These are phyloP conservation scores for Chlorociboria aeruginascens DNA, from an alignment of 495 filamentous ascomycete genomes.

Conservation along the genomic window DNA sequence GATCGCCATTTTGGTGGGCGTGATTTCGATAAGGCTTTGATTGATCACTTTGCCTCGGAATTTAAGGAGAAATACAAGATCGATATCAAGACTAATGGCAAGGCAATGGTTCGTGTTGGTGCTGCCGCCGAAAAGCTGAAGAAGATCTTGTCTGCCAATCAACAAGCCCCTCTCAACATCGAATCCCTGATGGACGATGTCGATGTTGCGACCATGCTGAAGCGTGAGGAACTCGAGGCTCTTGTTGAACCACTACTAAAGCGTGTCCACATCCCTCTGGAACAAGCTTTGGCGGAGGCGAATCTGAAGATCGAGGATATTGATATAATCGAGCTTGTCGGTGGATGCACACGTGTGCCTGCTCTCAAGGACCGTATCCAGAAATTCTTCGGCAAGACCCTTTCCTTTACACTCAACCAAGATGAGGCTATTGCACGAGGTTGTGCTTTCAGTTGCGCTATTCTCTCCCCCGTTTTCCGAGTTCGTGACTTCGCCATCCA, in stretches of 20 bases:
- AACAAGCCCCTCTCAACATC: conserved; percentile 87
- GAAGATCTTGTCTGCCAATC: conserved; percentile 96
- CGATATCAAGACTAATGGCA: conserved; percentile 77
- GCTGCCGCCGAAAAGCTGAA: conserved; percentile 94
- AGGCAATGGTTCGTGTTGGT: conserved; percentile 76
- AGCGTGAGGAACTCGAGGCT: conserved; percentile 86
- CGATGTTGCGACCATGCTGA: conserved; percentile 80
- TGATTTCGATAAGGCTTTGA: conserved; percentile 88
- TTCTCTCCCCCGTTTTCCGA: conserved; percentile 95
- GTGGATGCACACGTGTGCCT: conserved; percentile 90
- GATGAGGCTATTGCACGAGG: conserved; percentile 96
- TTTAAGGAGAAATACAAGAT: conserved; percentile 91
- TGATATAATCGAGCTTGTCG: conserved; percentile 86
- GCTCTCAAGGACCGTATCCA: conserved; percentile 81
- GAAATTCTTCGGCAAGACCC: conserved; percentile 78
- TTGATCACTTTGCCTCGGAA: conserved; percentile 89
- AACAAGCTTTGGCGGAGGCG: conserved; percentile 85
- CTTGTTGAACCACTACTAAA: conserved; percentile 78
- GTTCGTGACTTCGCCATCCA: conserved; percentile 96
- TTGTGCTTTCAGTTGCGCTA: conserved; percentile 95
- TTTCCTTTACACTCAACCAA: conserved; percentile 97
- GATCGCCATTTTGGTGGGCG: conserved; percentile 97
- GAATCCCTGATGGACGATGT: conserved; percentile 98
- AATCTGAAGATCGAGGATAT: conserved; percentile 86
- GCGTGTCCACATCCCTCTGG: conserved; percentile 59